Evolutionary conservation across 768 basidiomycete species (phyloP).

Genomic region (Boletus sp.): DNA sequence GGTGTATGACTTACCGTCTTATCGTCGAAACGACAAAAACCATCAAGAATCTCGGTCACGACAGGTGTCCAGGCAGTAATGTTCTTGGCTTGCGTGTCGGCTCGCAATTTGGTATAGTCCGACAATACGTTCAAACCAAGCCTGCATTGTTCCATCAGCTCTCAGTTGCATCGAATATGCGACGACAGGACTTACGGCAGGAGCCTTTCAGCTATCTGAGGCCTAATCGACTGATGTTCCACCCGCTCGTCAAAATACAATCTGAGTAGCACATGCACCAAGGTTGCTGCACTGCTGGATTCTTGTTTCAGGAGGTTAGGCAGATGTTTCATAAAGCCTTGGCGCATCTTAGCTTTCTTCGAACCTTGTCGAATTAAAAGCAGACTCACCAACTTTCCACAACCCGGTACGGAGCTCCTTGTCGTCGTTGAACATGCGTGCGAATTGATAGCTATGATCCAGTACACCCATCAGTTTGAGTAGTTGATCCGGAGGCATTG

Average conservation of each 20-base stretch:
- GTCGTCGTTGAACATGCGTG: slow-evolving; percentile 95
- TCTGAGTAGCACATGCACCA: slow-evolving; percentile 86
- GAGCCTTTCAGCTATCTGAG: slow-evolving; percentile 73
- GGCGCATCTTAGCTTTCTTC: slow-evolving; percentile 1
- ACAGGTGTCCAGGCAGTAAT: slow-evolving; percentile 99
- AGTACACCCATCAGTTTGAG: slow-evolving; percentile 93
- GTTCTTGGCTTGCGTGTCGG: slow-evolving; percentile 92
- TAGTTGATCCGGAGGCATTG: slow-evolving; percentile 92
- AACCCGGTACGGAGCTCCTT: slow-evolving; percentile 94
- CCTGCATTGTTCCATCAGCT: slow-evolving; percentile 40
- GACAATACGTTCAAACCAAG: slow-evolving; percentile 84
- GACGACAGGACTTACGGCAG: slow-evolving; percentile 51
- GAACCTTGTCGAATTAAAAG: background rate
- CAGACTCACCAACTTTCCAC: slow-evolving; percentile 96
- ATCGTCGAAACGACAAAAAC: slow-evolving; percentile 86
- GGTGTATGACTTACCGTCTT: slow-evolving; percentile 67
- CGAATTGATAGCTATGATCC: slow-evolving; percentile 97
- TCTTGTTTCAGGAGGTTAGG: slow-evolving; percentile 98
- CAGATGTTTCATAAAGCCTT: slow-evolving; percentile 99
- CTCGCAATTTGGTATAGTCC: slow-evolving; percentile 86
- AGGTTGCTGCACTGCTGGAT: slow-evolving; percentile 92
- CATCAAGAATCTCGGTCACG: slow-evolving; percentile 89
- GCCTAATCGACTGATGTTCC: slow-evolving; percentile 81
- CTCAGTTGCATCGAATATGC: background rate
- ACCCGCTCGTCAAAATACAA: slow-evolving; percentile 94